These are phyloP conservation scores for Candida parachauliodes DNA, from an alignment of 805 yeast genomes.

Conservation along the genomic window DNA sequence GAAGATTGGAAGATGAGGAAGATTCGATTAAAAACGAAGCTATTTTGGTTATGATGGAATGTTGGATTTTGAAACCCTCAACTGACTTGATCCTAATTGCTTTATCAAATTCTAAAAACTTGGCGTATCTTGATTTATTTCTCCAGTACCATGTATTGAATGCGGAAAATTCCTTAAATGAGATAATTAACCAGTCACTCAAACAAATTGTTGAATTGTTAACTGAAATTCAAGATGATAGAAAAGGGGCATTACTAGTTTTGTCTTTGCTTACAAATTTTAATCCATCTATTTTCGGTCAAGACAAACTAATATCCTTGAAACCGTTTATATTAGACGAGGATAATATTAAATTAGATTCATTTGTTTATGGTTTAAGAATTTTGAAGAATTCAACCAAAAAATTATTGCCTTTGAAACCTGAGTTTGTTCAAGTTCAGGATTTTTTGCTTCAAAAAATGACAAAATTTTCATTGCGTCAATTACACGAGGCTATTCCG, in stretches of 20 bases:
- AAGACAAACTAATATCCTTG: conserved; percentile 63
- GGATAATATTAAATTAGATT: conserved; percentile 30
- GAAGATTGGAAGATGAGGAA: conserved; percentile 69
- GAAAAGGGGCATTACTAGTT: conserved; percentile 39
- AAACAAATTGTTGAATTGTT: conserved; percentile 29
- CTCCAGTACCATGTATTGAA: conserved; percentile 43
- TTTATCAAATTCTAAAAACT: conserved; percentile 31
- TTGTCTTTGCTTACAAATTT: conserved; percentile 55
- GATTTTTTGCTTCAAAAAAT: conserved; percentile 49
- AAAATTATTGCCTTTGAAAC: conserved; percentile 41
- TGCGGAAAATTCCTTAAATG: conserved; percentile 12
- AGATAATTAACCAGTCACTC: conserved; percentile 10
- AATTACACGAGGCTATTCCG: conserved; percentile 72
- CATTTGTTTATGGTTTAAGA: conserved; percentile 49
- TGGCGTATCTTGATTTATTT: conserved; percentile 15
- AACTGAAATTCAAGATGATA: conserved; percentile 28
- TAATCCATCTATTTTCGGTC: conserved; percentile 51
- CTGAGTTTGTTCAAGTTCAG: conserved; percentile 51
- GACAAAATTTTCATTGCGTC: conserved; percentile 57
- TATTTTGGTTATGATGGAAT: conserved; percentile 3
- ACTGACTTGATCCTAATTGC: conserved; percentile 21
- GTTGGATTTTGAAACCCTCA: conserved; percentile 4
- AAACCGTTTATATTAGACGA: conserved; percentile 62
- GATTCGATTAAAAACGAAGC: conserved; percentile 35
- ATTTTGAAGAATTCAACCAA: conserved; percentile 52